Evolutionary conservation across 208 protist genomes (phyloP).

Genomic region (Wallacemonas collosoma): DNA sequence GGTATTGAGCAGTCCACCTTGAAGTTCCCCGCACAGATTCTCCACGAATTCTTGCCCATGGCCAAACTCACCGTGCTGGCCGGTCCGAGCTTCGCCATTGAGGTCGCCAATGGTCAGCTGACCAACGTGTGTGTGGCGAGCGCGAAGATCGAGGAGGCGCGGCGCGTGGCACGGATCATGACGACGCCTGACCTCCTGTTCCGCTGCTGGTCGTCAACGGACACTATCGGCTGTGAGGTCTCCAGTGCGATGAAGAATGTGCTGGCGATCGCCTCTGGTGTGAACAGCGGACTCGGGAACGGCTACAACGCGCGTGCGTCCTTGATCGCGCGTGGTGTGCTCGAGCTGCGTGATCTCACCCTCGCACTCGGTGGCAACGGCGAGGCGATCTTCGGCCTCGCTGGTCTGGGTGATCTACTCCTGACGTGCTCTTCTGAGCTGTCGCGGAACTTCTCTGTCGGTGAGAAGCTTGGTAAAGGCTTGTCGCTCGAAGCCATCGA

Average conservation of each 20-base stretch:
- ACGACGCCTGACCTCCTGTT: slow-evolving; percentile 71
- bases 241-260: slow-evolving; percentile 93
- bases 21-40: slow-evolving; percentile 80
- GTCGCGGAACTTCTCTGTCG: slow-evolving; percentile 89
- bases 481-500: slow-evolving; percentile 69
- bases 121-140: slow-evolving; percentile 80
- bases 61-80: slow-evolving; percentile 70
- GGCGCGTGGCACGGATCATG: slow-evolving; percentile 77
- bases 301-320: slow-evolving; percentile 77
- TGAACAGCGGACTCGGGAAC: slow-evolving; percentile 67
- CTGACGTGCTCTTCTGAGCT: slow-evolving; percentile 90
- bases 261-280: slow-evolving; percentile 84
- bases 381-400: slow-evolving; percentile 84
- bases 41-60: slow-evolving; percentile 69
- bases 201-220: slow-evolving; percentile 80
- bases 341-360: slow-evolving; percentile 88
- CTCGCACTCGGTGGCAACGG: slow-evolving; percentile 75
- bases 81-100: slow-evolving; percentile 89
- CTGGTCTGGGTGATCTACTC: slow-evolving; percentile 87
- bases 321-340: slow-evolving; percentile 79
- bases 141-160: slow-evolving; percentile 53
- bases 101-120: slow-evolving; percentile 78
- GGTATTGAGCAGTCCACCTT: slow-evolving; percentile 84
- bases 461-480: slow-evolving; percentile 75
- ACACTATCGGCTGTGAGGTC: slow-evolving; percentile 88